Base-by-base conservation (phyloP, 768 basidiomycete genomes). In the Calocybe indica region DNA sequence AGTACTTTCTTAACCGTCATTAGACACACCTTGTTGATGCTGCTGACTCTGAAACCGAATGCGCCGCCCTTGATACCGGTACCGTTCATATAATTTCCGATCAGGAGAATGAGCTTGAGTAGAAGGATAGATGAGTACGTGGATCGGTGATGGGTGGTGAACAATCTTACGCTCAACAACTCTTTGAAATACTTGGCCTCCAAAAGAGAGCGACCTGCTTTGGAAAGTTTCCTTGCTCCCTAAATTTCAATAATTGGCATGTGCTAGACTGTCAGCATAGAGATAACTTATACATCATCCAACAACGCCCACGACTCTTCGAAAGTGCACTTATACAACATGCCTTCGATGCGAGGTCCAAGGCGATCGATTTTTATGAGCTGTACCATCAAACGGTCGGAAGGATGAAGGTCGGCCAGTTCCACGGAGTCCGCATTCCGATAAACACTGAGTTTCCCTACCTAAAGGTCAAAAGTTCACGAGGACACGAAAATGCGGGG, bases 71-170 rank as follows among this genome's bases (percentile, higher is more conserved):
- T 96, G 57, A 92, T 78, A 46, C 94, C 92, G 45, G 92, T 87
- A 5, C 93, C 92, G 61, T 99, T 99, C 85, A 98, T 93, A 64
- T 92, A 99, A 63, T 99, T 99, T 37, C 95, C 95, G 55, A 99
- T 81, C 56, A 94, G 76, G 10, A 99, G 82, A 54, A 98, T 96
- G 37, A 99, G 78, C 86, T 76, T 50, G n/a, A 46, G 14, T 31
- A 28, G 40, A 14, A 2, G 36, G 14, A 46, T 34, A 29, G 13
- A 29, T 43, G 3, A 9, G 7, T 34, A 37, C 7, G 40, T 7
- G n/a, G 3, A 32, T 29, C 44, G 11, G 14, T 46, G 11, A 37
- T 31, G 39, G 28, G 41, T 28, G 38, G 38, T 32, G 32, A 13
- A 31, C 40, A n/a, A 4, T 59, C 78, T 50, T 58, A 92, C 92